Evolutionary conservation across 2,329 filamentous ascomycete species (phyloP), one percentile per base, ranked within the genome.

Genomic region (Aspergillus sp.): DNA sequence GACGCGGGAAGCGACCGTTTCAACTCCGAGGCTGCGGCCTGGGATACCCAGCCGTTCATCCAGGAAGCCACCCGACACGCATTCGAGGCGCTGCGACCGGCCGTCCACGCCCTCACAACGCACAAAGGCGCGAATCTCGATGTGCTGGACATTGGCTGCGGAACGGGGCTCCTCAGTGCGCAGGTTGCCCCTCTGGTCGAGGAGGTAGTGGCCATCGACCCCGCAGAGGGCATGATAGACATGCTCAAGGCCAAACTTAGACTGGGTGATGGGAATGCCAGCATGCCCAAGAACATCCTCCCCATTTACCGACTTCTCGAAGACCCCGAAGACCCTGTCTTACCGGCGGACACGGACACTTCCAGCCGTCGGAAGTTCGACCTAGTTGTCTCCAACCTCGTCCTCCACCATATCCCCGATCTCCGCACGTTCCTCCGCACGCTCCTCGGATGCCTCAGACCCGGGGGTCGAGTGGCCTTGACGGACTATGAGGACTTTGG

Each of bases 401-500:
- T 72, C 2, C 56, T 75, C 10, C 72, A 75, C 45, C 73, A 77
- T 51, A 67, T 76, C 13, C 58, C 65, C 0, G 61, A 65, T 26
- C 49, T 74, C 5, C 39, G 47, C 1, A 36, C 47, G 0, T 53
- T 74, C 2, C 51, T 75, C 14, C 37, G 31, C 4, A 69, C 66
- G 1, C 61, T 75, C 48, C 50, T 61, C 15, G 66, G 59, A 4
- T 68, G 66, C 24, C 51, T 76, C 26, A 63, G 57, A 33, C 49
- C 58, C 0, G 70, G 69, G 0, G 73, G 71, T 0, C 44, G 51
- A 32, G 57, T 74, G 1, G 68, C 68, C 1, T 49, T 76, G 42
- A 76, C 72, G 2, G 73, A 76, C 44, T 77, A 69, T 46, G 71
- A 76, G 45, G 66, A 75, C 40, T 69, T 68, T 47, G 72, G 72